Evolutionary conservation across 352 stramenopile species (phyloP).

Genomic region (Globisporangium alternatum): DNA sequence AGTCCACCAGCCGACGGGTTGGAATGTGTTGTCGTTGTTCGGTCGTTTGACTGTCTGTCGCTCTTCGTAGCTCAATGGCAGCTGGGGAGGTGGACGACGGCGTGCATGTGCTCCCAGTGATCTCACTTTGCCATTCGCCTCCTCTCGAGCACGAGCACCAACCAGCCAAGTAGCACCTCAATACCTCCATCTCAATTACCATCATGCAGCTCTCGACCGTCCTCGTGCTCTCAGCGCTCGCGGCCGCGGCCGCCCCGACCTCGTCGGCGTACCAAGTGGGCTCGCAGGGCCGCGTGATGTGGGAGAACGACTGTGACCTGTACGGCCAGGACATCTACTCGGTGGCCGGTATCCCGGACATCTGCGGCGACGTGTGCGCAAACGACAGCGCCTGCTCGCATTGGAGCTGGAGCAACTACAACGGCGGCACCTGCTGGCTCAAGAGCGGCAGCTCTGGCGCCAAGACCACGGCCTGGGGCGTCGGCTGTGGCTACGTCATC

Average conservation of each 20-base stretch:
- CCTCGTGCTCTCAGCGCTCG: constrained; percentile 12
- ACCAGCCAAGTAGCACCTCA: background rate
- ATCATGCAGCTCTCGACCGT: constrained; percentile 15
- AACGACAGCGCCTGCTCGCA: constrained; percentile 18
- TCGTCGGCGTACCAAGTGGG: constrained; percentile 12
- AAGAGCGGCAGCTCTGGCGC: constrained; percentile 24
- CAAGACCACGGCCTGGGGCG: constrained; percentile 18
- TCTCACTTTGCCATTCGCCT: constrained; percentile 17
- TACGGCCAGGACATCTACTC: constrained; percentile 20
- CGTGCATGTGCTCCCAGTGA: background rate
- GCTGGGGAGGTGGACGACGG: background rate
- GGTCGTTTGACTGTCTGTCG: background rate
- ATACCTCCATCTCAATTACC: background rate
- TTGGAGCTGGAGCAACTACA: constrained; percentile 53
- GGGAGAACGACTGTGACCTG: constrained; percentile 22
- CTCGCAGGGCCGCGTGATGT: constrained; percentile 18
- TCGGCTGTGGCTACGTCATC: constrained; percentile 40
- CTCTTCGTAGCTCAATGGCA: background rate
- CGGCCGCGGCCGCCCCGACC: background rate
- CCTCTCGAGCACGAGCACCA: constrained; percentile 1
- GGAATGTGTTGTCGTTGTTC: background rate
- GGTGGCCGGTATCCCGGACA: constrained; percentile 13
- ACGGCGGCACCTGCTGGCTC: constrained; percentile 61
- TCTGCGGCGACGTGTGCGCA: constrained; percentile 19
- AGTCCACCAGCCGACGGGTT: background rate